Evolutionary conservation across 2,329 filamentous ascomycete species (phyloP).

Genomic region (Bimuria novae-zelandiae): DNA sequence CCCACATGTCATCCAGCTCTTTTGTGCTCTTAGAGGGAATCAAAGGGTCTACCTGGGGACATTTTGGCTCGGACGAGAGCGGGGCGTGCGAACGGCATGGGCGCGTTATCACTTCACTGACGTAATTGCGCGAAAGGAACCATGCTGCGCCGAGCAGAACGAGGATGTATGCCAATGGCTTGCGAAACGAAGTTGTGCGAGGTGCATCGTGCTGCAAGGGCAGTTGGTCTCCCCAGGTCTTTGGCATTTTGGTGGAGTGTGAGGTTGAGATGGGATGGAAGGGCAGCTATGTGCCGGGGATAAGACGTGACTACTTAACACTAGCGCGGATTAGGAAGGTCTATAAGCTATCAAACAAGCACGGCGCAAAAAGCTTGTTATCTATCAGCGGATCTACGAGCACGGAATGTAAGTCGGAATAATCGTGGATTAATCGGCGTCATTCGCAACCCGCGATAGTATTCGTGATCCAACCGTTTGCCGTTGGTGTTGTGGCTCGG

Average conservation of each 20-base stretch:
- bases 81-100: slow-evolving; percentile 2
- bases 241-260: slow-evolving; percentile 20
- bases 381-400: background rate
- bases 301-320: background rate
- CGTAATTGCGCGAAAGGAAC: slow-evolving; percentile 20
- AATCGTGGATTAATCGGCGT: background rate
- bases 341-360: slow-evolving; percentile 21
- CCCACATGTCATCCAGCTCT: slow-evolving; percentile 34
- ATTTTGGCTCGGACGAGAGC: slow-evolving; percentile 19
- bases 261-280: slow-evolving; percentile 6
- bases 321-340: slow-evolving; percentile 27
- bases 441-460: too few species aligned
- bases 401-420: background rate
- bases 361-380: background rate
- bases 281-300: slow-evolving; percentile 10
- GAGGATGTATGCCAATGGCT: slow-evolving; percentile 7
- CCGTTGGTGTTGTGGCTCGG: too few species aligned
- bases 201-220: slow-evolving; percentile 1
- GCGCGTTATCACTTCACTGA: slow-evolving; percentile 11
- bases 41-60: slow-evolving; percentile 35
- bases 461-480: too few species aligned
- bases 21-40: slow-evolving; percentile 28
- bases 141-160: slow-evolving; percentile 14
- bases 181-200: slow-evolving; percentile 7
- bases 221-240: slow-evolving; percentile 17